phyloP scores from a whole-genome alignment of 352 stramenopile genomes.

The Pythium dissimile region DNA sequence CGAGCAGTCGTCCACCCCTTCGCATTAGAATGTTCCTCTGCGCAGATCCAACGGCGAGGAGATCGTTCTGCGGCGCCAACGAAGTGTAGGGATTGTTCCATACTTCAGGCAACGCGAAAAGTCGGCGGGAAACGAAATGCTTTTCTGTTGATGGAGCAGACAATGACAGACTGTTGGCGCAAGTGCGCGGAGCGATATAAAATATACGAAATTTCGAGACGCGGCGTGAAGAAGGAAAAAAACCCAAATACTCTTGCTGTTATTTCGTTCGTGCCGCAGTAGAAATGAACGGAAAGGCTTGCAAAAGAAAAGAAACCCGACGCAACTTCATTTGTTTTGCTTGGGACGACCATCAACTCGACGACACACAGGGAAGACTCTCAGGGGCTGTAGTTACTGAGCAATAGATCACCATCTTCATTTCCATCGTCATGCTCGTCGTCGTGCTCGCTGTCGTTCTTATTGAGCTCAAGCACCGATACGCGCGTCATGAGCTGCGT shows the following conservation, averaged over 20 bases:
- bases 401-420: slow-evolving; percentile 1
- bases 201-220: slow-evolving; percentile 17
- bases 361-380: neutral
- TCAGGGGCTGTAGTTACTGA: neutral
- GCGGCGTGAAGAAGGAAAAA: neutral
- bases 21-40: slow-evolving; percentile 23
- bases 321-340: too few relatives aligned
- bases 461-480: slow-evolving; percentile 68
- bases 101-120: too few relatives aligned
- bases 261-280: too few relatives aligned
- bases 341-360: too few relatives aligned
- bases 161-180: too few relatives aligned
- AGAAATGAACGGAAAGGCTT: too few relatives aligned
- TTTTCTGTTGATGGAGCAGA: too few relatives aligned
- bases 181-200: slow-evolving; percentile 7
- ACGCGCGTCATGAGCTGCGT: slow-evolving; percentile 84
- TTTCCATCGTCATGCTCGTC: slow-evolving; percentile 29
- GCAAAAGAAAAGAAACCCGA: too few relatives aligned
- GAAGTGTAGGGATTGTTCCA: too few relatives aligned
- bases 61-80: neutral
- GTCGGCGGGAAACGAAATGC: too few relatives aligned
- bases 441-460: slow-evolving; percentile 29
- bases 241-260: too few relatives aligned
- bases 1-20: slow-evolving; percentile 48
- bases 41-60: neutral